phyloP scores from a whole-genome alignment of 495 filamentous ascomycete species.

The Annulohypoxylon nitens region DNA sequence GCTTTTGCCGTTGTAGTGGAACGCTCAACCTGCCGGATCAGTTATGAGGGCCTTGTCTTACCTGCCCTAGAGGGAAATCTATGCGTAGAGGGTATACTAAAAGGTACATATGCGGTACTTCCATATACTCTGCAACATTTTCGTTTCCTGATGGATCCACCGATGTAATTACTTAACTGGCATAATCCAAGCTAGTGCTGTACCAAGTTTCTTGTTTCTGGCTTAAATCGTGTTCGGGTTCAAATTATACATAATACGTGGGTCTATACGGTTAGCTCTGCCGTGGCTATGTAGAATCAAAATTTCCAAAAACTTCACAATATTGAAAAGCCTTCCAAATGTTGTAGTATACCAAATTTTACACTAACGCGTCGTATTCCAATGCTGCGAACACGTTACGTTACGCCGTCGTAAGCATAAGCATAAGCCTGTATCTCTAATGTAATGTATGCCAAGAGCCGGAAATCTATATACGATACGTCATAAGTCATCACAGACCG shows the following conservation, averaged over 20 bases:
- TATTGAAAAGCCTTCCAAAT: not conserved
- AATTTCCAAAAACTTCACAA: not conserved
- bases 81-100: constrained; percentile 4
- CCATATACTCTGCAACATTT: constrained; percentile 6
- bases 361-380: not conserved
- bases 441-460: constrained; percentile 12
- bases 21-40: constrained; percentile 21
- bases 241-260: not conserved
- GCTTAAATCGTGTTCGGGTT: not conserved
- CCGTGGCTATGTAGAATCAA: not conserved
- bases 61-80: constrained; percentile 18
- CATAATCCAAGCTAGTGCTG: constrained; percentile 1
- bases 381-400: constrained; percentile 14
- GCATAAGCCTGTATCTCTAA: constrained; percentile 16
- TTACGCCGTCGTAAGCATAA: constrained; percentile 2
- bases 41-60: constrained; percentile 10
- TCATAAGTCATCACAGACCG: constrained; percentile 26
- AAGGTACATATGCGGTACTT: constrained; percentile 34
- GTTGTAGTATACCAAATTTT: not conserved
- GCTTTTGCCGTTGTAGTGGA: not conserved
- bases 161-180: constrained; percentile 6
- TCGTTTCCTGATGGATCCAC: not conserved
- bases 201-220: not conserved
- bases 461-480: not conserved
- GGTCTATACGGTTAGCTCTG: not conserved